Base-by-base conservation (phyloP, 768 basidiomycete species). In the Cystobasidium onofrii region DNA sequence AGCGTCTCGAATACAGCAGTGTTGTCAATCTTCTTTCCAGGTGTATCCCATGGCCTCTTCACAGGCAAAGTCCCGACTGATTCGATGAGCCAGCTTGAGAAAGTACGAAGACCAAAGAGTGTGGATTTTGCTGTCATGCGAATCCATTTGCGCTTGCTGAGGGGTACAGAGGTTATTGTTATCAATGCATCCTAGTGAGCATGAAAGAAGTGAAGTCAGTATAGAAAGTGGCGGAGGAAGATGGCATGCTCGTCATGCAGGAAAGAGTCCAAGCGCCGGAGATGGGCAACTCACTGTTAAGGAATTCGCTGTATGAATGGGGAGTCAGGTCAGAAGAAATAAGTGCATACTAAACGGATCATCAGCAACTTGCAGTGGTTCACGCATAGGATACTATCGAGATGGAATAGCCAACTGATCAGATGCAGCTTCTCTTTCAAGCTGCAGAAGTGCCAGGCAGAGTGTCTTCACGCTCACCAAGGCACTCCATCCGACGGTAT, bases 81-180 rank as follows among this genome's bases (percentile, higher is more conserved):
- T 80, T 92, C 90, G 63, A 94, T 91, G 23, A 94, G 84, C 91
- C 92, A 92, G 75, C 89, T 90, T 9, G 89, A 91, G 80, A 94
- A 91, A 1, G 90, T 93, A 76, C 80, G 85, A 52, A 85, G 87
- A 1, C 90, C 90, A 77, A 94, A 94, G 77, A 89, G 89, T 0
- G 91, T 90, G 46, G 90, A 86, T 79, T 94, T 94, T 13, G 92
- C 92, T 0, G 92, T 94, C 50, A 94, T 82, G 15, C 91, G 87
- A 4, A 94, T 81, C 84, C 91, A 87, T 77, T 76, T 84, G 86
- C 89, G 90, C 52, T 73, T 46, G 25, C n/a, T 44, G n/a, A 78
- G 50, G 64, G 25, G 55, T 27, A 73, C 31, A 12, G 25, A 70
- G 27, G 57, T 46, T 29, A 33, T 25, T 41, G 23, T 17, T 25